Evolutionary conservation across 2,329 filamentous ascomycete species (phyloP).

Genomic region (Thermomyces lanuginosus): DNA sequence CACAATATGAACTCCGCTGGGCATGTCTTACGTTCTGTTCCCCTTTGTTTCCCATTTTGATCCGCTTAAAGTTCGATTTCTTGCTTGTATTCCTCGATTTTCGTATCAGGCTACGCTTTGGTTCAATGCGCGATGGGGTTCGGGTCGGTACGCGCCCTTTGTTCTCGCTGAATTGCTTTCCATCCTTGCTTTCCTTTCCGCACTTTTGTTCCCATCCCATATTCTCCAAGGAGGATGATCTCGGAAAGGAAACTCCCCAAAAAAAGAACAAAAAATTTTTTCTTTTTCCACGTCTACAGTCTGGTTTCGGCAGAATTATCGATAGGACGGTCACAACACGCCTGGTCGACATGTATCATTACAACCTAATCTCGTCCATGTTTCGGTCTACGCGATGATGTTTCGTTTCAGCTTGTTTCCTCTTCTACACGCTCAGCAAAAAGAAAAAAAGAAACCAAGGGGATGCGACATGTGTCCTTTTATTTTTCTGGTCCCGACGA

Average conservation of each 20-base stretch:
- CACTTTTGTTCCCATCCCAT: conserved; percentile 11
- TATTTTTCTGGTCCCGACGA: no score
- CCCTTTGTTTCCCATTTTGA: conserved; percentile 7
- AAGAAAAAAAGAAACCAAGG: no score
- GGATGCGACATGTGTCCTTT: conserved; percentile 23
- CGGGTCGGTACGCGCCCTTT: conserved; percentile 18
- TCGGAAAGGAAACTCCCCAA: conserved; percentile 7
- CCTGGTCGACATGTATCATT: conserved; percentile 19
- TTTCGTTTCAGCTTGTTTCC: conserved; percentile 19
- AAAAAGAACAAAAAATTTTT: conserved; percentile 16
- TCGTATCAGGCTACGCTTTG: conserved; percentile 15
- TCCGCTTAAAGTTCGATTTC: conserved; percentile 10
- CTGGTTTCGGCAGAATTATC: conserved; percentile 21
- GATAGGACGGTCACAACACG: conserved; percentile 14
- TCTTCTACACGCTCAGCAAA: conserved; percentile 18
- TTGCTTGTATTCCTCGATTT: conserved; percentile 20
- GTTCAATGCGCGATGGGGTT: conserved; percentile 21
- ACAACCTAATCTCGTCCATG: conserved; percentile 17
- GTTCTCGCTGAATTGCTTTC: no score
- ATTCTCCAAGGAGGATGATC: no score
- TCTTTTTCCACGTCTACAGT: conserved; percentile 18
- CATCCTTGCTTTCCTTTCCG: conserved; percentile 14
- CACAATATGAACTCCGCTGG: conserved; percentile 8
- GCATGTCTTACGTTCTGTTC: conserved; percentile 7
- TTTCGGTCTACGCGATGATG: conserved; percentile 22